phyloP scores from a whole-genome alignment of 768 basidiomycete genomes.

The Phaeotremella skinneri region DNA sequence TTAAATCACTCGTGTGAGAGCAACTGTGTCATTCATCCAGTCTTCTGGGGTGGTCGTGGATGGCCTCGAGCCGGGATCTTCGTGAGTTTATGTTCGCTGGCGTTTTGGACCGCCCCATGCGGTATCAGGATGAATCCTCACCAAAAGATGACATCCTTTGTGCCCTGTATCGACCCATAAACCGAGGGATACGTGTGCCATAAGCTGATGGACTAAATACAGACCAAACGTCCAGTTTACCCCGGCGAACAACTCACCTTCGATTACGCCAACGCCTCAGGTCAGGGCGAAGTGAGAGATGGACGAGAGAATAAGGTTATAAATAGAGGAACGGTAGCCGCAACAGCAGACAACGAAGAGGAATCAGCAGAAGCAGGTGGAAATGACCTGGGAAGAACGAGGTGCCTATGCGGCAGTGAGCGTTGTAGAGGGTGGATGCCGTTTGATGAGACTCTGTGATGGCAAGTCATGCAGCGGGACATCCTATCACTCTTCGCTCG shows the following conservation, averaged over 20 bases:
- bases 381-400: constrained; percentile 3
- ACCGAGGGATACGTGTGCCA: too few relatives aligned
- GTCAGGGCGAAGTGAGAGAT: constrained; percentile 17
- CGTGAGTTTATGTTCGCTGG: constrained; percentile 28
- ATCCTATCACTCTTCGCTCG: too few relatives aligned
- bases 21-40: constrained; percentile 46
- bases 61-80: constrained; percentile 50
- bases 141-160: too few relatives aligned
- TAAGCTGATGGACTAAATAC: too few relatives aligned
- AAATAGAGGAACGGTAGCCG: background rate
- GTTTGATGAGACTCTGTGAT: constrained; percentile 33
- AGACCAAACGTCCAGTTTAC: constrained; percentile 37
- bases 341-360: background rate
- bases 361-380: background rate
- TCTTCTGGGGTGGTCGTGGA: constrained; percentile 40
- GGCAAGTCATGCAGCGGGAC: background rate
- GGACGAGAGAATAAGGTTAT: background rate
- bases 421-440: constrained; percentile 44
- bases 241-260: constrained; percentile 49
- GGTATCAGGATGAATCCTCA: too few relatives aligned
- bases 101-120: background rate
- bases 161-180: too few relatives aligned
- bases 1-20: constrained; percentile 51
- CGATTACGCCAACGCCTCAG: constrained; percentile 49
- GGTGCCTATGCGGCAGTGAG: constrained; percentile 21